These are phyloP conservation scores for Antarctomyces pellizariae DNA, from an alignment of 495 filamentous ascomycete species.

Conservation along the genomic window DNA sequence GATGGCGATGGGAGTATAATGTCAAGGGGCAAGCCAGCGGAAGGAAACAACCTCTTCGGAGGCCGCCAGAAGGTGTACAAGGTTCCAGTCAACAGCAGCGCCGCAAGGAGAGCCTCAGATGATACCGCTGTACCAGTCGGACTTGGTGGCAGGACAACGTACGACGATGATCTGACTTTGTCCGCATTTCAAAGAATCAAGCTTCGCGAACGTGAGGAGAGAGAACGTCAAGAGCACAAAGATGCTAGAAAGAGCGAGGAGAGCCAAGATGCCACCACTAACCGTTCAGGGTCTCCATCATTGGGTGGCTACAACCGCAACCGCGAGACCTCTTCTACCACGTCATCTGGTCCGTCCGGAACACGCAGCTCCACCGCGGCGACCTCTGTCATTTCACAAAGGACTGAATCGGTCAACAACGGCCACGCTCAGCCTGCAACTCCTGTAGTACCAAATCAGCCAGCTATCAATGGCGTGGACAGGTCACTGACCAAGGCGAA, in stretches of 20 bases:
- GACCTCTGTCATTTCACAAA: constrained; percentile 71
- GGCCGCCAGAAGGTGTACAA: constrained; percentile 93
- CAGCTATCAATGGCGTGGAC: constrained; percentile 18
- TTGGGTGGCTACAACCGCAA: constrained; percentile 41
- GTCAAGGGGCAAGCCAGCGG: constrained; percentile 57
- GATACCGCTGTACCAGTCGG: constrained; percentile 20
- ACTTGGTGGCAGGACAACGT: constrained; percentile 48
- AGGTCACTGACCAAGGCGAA: constrained; percentile 38
- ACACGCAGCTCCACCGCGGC: constrained; percentile 69
- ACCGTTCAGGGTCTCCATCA: constrained; percentile 34
- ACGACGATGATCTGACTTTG: constrained; percentile 63
- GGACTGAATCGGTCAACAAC: constrained; percentile 24
- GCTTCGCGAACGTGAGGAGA: constrained; percentile 29
- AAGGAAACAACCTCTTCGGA: constrained; percentile 88
- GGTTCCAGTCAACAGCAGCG: constrained; percentile 35
- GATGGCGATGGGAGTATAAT: constrained; percentile 68
- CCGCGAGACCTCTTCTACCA: constrained; percentile 71
- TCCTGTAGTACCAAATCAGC: constrained; percentile 9
- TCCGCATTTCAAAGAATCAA: constrained; percentile 59
- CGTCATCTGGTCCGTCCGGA: constrained; percentile 45
- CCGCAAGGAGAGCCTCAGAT: constrained; percentile 18
- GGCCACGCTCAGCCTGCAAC: constrained; percentile 16
- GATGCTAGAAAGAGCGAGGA: constrained; percentile 17
- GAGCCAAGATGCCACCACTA: constrained; percentile 13
- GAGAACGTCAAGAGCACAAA: constrained; percentile 17